Conservation (phyloP, 306 rosid genomes). For the Albizia julibrissin region DNA sequence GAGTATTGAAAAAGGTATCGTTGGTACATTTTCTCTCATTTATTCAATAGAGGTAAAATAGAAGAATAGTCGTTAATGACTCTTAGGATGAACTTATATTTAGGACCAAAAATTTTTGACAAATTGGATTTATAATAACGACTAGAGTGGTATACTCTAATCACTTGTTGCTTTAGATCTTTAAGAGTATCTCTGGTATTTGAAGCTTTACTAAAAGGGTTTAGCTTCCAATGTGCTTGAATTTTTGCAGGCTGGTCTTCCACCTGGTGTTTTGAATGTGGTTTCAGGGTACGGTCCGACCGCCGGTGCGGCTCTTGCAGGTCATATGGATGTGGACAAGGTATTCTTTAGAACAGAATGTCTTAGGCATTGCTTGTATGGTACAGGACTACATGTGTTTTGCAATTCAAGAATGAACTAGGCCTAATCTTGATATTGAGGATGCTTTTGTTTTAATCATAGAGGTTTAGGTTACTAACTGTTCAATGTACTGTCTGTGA, state of each 20-base stretch:
- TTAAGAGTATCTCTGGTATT: background rate
- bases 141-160: background rate
- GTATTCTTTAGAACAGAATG: constrained; percentile 40
- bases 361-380: background rate
- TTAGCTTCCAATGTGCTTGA: constrained; percentile 15
- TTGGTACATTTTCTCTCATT: no score
- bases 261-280: constrained; percentile 84
- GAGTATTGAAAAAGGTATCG: no score
- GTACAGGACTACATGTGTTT: background rate
- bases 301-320: constrained; percentile 93
- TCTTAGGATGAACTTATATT: no score
- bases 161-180: background rate
- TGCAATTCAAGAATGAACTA: background rate
- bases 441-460: background rate
- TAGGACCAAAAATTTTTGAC: no score
- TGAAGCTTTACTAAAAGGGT: background rate
- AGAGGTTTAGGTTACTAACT: background rate
- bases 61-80: no score
- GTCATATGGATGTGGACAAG: constrained; percentile 97
- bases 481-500: background rate
- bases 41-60: no score
- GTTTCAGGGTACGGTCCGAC: constrained; percentile 88
- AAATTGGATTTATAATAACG: no score
- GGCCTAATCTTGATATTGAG: background rate
- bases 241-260: constrained; percentile 86